These are phyloP conservation scores for Pestalotiopsis sp. DNA, from an alignment of 2,329 filamentous ascomycete species.

Conservation along the genomic window DNA sequence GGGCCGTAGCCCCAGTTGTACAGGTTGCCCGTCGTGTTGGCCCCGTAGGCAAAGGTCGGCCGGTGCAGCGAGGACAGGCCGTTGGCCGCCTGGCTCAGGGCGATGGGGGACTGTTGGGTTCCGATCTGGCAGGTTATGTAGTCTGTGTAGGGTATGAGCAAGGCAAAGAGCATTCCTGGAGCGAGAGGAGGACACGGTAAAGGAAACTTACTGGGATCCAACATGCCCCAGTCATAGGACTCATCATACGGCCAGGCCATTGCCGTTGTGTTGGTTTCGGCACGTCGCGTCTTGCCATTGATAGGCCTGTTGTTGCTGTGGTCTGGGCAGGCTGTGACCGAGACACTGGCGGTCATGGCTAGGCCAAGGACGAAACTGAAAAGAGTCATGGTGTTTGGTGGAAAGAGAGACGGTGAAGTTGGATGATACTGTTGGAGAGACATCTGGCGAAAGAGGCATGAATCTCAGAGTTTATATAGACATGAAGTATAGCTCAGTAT, in stretches of 20 bases:
- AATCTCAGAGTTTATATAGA: background rate
- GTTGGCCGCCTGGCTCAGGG: constrained; percentile 36
- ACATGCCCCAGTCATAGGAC: constrained; percentile 42
- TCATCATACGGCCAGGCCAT: constrained; percentile 34
- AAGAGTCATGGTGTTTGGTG: background rate
- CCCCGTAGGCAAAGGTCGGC: constrained; percentile 43
- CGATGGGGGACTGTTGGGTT: constrained; percentile 52
- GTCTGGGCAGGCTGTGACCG: background rate
- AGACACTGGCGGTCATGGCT: background rate
- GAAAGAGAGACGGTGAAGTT: background rate
- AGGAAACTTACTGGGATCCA: constrained; percentile 29
- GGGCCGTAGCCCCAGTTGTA: constrained; percentile 53
- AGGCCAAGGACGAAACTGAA: background rate
- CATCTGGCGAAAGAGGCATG: background rate
- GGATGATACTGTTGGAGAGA: background rate
- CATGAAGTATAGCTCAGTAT: background rate
- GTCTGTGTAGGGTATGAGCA: background rate
- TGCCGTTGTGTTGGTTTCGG: background rate
- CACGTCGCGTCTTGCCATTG: background rate
- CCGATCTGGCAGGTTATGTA: constrained; percentile 47
- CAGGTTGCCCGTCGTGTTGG: constrained; percentile 38
- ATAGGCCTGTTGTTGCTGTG: background rate
- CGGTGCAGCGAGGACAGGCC: constrained; percentile 42
- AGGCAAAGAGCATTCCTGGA: background rate
- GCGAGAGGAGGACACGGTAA: background rate